Base-by-base conservation (phyloP, 2,329 filamentous ascomycete species). In the Colletotrichum sp. region DNA sequence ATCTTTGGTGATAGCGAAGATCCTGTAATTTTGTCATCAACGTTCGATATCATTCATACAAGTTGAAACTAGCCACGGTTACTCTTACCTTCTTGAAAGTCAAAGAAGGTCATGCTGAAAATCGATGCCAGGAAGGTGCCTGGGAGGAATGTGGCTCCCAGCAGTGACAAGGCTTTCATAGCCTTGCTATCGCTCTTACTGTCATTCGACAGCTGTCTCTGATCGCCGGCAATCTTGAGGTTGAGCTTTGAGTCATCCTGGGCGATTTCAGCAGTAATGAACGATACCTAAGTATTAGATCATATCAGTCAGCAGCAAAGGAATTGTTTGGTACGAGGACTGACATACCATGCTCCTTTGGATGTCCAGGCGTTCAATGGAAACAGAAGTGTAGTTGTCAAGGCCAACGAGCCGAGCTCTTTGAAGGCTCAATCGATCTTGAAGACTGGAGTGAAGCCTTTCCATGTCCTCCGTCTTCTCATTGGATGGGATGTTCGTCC, bases 41-140 rank as follows among this genome's bases (percentile, higher is more conserved):
- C 1, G 0, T 44, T 18, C 0, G 0, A 44, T 44, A 9, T 18
- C 36, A 39, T 9, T 3, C 3, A 0, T 18, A 18, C 8, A 18
- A 18, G 8, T 44, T 9, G 16, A 5, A 44, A 18, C 16, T 1
- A 9, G 36, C 16, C 36, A 18, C 1, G 36, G 16, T 39, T 18
- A 1, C 36, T 44, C 39, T 44, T 6, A 44, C 39, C 39, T 44
- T n/a, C 16, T n/a, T 44, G 39, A 44, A 44, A 44, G 39, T 44
- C 39, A n/a, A 44, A 44, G 39, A 44, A 44, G 18, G 39, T 44
- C 18, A 44, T 44, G 16, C 39, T 44, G 0, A 44, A 44, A n/a
- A n/a, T 44, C 5, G 39, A 44, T n/a, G 39, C 39, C 18, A 44
- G 18, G 39, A 44, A 44, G 4, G 39, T 44, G 39, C 39, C 18